phyloP scores from a whole-genome alignment of 2,329 filamentous ascomycete genomes.

The Penicillium hesseltinei region DNA sequence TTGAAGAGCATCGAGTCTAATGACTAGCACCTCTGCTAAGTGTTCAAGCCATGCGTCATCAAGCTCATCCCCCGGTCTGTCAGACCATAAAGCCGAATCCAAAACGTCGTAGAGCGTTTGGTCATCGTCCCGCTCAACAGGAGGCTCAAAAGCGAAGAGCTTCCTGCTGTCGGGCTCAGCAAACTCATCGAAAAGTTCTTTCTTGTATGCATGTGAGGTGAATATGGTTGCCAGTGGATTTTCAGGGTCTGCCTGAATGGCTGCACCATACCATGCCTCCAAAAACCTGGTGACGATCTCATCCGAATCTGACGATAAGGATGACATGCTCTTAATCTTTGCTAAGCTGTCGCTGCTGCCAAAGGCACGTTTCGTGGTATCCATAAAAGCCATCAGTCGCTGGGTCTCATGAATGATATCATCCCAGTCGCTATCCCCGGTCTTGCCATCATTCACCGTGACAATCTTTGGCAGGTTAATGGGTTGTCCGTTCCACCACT shows the following conservation, averaged over 20 bases:
- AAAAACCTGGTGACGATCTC: constrained; percentile 47
- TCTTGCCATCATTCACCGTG: constrained; percentile 39
- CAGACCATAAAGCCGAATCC: constrained; percentile 52
- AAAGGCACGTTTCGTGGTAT: constrained; percentile 57
- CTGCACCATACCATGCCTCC: constrained; percentile 50
- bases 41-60: constrained; percentile 50
- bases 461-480: constrained; percentile 53
- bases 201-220: constrained; percentile 47
- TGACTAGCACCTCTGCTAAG: constrained; percentile 56
- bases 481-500: constrained; percentile 62
- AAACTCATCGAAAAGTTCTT: constrained; percentile 27
- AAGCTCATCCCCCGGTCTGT: constrained; percentile 37
- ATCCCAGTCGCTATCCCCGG: constrained; percentile 37
- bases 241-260: constrained; percentile 42
- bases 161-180: constrained; percentile 36
- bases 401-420: constrained; percentile 58
- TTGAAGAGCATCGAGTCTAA: constrained; percentile 43
- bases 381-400: constrained; percentile 61
- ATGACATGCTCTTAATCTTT: constrained; percentile 40
- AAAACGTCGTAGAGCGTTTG: constrained; percentile 55
- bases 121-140: constrained; percentile 38
- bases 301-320: constrained; percentile 35
- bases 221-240: constrained; percentile 47
- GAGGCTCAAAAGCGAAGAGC: constrained; percentile 41
- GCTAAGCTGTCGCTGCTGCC: constrained; percentile 55